These are phyloP conservation scores for Xylaria castorea DNA, from an alignment of 495 filamentous ascomycete genomes.

Conservation along the genomic window DNA sequence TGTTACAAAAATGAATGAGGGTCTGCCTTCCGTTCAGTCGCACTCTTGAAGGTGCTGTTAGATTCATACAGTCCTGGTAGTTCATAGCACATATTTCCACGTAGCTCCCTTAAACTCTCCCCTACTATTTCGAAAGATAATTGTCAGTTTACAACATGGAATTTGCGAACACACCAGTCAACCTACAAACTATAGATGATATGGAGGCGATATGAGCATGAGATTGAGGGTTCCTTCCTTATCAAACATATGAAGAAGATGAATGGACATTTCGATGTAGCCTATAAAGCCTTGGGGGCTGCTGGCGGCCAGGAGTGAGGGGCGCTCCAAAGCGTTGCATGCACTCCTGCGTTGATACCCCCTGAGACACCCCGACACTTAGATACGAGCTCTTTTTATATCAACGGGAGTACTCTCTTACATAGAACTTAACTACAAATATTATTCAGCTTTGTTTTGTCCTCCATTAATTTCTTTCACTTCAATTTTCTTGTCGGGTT, in stretches of 20 bases:
- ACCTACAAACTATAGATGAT: background rate
- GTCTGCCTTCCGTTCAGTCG: background rate
- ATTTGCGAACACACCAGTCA: background rate
- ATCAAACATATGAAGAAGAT: background rate
- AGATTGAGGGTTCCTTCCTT: background rate
- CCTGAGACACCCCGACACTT: background rate
- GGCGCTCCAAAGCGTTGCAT: background rate
- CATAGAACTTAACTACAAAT: no score
- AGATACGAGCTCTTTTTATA: background rate
- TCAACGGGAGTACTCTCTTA: background rate
- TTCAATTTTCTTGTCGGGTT: background rate
- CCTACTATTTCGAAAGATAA: background rate
- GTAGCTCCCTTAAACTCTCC: background rate
- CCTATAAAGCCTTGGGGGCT: background rate
- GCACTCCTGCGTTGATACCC: background rate
- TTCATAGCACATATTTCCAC: background rate
- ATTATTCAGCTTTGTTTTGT: background rate
- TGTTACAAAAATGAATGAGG: background rate
- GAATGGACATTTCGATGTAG: background rate
- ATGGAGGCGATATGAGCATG: background rate
- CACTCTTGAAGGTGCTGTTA: background rate
- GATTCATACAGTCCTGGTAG: background rate
- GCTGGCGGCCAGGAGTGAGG: background rate
- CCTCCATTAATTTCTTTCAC: background rate
- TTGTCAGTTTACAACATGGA: background rate